Percentiles rank a stretch among this genome's conserved stretches.
Evolutionary conservation across 768 basidiomycete species (phyloP).

Genomic region (Boletus coccyginus): DNA sequence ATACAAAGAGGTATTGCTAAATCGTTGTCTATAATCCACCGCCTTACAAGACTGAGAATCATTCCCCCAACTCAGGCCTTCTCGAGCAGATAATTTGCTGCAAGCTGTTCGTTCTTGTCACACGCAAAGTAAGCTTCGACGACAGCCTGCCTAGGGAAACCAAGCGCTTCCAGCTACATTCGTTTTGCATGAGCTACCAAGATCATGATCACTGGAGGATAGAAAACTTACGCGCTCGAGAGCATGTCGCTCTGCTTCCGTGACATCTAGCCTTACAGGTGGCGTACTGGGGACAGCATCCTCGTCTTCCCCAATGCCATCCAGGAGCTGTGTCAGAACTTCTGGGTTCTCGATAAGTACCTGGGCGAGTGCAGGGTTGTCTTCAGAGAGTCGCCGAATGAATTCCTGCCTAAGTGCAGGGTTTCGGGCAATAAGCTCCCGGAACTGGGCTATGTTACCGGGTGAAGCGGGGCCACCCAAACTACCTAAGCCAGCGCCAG

Average conservation of each 20-base stretch:
- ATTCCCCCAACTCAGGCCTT: not conserved
- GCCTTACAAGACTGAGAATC: not conserved
- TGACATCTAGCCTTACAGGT: not conserved
- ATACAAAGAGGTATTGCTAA: not conserved
- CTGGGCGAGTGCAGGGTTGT: not conserved
- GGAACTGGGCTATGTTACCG: not conserved
- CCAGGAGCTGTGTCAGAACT: not conserved
- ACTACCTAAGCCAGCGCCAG: not conserved
- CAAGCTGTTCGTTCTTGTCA: conserved; percentile 8
- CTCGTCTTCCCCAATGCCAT: not conserved
- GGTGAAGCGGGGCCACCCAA: not conserved
- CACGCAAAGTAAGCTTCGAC: conserved; percentile 6
- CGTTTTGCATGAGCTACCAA: not conserved
- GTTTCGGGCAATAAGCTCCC: not conserved
- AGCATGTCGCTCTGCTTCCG: not conserved
- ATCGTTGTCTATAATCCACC: no score
- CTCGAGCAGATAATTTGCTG: conserved; percentile 1
- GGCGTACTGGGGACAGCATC: not conserved
- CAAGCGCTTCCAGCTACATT: conserved; percentile 1
- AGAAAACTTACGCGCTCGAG: conserved; percentile 2
- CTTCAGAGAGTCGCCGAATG: not conserved
- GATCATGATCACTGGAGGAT: accelerated
- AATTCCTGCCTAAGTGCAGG: not conserved
- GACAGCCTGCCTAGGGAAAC: conserved; percentile 2
- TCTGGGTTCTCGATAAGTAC: not conserved